Percentiles rank a stretch among this genome's conserved stretches.
phyloP scores from a whole-genome alignment of 192 early-diverging fungal genomes.

The Coemansia sp. region DNA sequence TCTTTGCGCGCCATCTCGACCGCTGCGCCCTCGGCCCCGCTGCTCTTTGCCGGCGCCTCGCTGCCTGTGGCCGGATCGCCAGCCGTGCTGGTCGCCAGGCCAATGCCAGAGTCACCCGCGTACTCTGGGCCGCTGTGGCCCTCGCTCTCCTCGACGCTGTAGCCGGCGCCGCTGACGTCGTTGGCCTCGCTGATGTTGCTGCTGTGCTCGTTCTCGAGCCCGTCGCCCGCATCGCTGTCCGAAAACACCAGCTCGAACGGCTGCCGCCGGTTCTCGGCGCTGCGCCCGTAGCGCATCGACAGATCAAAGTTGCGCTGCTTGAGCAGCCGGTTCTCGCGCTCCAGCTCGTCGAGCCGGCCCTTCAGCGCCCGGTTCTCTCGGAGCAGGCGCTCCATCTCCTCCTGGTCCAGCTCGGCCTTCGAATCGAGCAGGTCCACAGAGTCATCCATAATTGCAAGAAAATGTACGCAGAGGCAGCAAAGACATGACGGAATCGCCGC shows the following conservation, averaged over 20 bases:
- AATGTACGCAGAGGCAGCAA: too few species aligned
- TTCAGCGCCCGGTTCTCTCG: constrained; percentile 45
- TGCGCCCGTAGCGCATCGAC: constrained; percentile 49
- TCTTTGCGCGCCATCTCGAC: background rate
- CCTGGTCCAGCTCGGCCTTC: constrained; percentile 52
- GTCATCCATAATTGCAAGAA: constrained; percentile 35
- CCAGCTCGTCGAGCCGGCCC: constrained; percentile 47
- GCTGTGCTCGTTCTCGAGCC: constrained; percentile 2
- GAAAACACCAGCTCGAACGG: constrained; percentile 48
- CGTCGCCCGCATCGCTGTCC: constrained; percentile 26
- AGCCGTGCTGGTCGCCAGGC: too few species aligned
- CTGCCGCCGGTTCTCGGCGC: constrained; percentile 40
- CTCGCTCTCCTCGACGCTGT: constrained; percentile 43
- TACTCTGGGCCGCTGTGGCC: constrained; percentile 30
- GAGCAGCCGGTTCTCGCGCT: constrained; percentile 49
- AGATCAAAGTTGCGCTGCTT: constrained; percentile 53
- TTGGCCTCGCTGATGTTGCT: constrained; percentile 26
- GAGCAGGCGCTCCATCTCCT: constrained; percentile 45
- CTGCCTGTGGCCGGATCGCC: background rate
- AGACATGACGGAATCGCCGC: too few species aligned
- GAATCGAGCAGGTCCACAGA: constrained; percentile 36
- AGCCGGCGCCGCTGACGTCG: constrained; percentile 35
- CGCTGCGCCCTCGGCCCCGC: background rate
- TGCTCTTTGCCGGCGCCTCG: background rate
- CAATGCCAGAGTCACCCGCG: constrained; percentile 6